phyloP scores from a whole-genome alignment of 2,329 filamentous ascomycete genomes.

The Aspergillus persii region DNA sequence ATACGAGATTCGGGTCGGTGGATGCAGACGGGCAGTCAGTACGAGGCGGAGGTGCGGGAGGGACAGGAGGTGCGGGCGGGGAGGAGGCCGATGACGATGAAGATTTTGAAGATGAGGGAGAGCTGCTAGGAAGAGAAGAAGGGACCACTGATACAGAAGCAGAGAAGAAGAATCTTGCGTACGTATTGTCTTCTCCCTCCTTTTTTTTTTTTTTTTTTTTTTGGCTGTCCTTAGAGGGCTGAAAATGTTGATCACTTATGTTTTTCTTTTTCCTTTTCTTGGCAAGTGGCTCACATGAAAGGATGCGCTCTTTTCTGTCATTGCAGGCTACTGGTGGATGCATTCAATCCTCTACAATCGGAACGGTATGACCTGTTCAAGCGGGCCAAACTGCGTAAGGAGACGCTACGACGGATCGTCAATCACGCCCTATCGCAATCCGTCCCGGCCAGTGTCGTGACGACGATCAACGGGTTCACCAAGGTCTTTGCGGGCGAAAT shows the following conservation, averaged over 20 bases:
- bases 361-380: slow-evolving; percentile 51
- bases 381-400: slow-evolving; percentile 50
- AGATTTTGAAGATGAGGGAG: slow-evolving; percentile 48
- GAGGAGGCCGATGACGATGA: slow-evolving; percentile 53
- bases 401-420: slow-evolving; percentile 55
- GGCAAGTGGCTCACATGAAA: background rate
- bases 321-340: slow-evolving; percentile 44
- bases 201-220: slow-evolving; percentile 8
- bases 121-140: slow-evolving; percentile 45
- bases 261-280: slow-evolving; percentile 3
- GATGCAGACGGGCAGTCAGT: slow-evolving; percentile 34
- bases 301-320: slow-evolving; percentile 8
- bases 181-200: slow-evolving; percentile 23
- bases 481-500: slow-evolving; percentile 67
- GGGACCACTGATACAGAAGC: slow-evolving; percentile 49
- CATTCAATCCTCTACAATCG: slow-evolving; percentile 48
- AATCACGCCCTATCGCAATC: slow-evolving; percentile 68
- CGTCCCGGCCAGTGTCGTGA: slow-evolving; percentile 63
- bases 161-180: slow-evolving; percentile 52
- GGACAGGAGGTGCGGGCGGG: slow-evolving; percentile 37
- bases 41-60: slow-evolving; percentile 26
- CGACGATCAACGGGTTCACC: slow-evolving; percentile 62
- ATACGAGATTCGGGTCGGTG: slow-evolving; percentile 28
- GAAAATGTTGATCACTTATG: background rate
- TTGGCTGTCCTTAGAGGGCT: background rate